Conservation (phyloP, 2,329 filamentous ascomycete genomes). For the Alternaria longipes region DNA sequence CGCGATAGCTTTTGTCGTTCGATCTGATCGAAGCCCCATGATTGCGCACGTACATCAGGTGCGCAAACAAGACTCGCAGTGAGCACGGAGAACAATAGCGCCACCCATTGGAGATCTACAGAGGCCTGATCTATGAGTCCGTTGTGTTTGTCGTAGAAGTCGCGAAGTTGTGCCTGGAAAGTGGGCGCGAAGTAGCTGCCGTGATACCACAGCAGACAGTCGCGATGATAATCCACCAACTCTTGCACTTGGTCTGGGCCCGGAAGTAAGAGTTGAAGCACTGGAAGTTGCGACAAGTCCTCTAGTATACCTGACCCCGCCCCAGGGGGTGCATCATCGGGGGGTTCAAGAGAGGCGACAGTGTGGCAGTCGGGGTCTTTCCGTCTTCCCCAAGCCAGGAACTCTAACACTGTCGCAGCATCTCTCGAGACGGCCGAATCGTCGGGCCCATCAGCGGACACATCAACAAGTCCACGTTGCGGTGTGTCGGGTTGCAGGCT, state of each 20-base stretch:
- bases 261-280: conserved; percentile 39
- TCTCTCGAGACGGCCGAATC: conserved; percentile 39
- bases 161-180: conserved; percentile 42
- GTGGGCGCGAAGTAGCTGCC: no score
- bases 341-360: conserved; percentile 23
- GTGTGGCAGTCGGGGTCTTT: conserved; percentile 47
- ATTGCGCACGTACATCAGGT: conserved; percentile 31
- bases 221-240: no score
- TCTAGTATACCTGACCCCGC: not conserved
- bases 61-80: not conserved
- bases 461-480: not conserved
- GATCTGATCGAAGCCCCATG: conserved; percentile 54
- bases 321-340: conserved; percentile 30
- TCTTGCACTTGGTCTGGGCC: no score
- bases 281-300: conserved; percentile 2
- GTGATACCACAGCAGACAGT: no score
- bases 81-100: not conserved
- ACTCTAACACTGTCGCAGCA: conserved; percentile 58
- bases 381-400: conserved; percentile 58
- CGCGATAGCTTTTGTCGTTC: conserved; percentile 53
- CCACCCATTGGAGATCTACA: not conserved
- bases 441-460: no score
- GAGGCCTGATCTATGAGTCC: conserved; percentile 41
- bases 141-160: conserved; percentile 45
- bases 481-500: not conserved